Base-by-base conservation (phyloP, 768 basidiomycete species). In the Phylloporus arenicola region DNA sequence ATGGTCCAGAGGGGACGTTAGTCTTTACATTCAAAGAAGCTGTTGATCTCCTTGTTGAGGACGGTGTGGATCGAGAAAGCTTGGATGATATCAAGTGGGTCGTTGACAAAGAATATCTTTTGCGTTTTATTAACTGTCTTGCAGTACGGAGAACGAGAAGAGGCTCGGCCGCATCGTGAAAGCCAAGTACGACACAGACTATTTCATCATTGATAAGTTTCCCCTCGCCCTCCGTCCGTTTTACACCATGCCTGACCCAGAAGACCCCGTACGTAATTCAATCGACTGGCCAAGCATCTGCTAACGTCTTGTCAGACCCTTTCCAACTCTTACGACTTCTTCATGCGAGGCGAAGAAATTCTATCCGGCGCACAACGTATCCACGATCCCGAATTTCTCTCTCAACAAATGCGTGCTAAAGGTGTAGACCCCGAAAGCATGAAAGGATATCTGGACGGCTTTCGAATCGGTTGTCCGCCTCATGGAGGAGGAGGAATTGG, bases 121-220 rank as follows among this genome's bases (percentile, higher is more conserved):
- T 31, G 17, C 25, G 31, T 39, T 45, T 20, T 20, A 19, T 44
- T 50, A 31, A 63, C 52, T 20, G 0, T 35, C n/a, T 39, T 50
- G 54, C 55, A 94, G 92, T 74, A 99, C 96, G 17, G 86, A 89
- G 65, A 93, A 95, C 65, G 96, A 99, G 72, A 95, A 88, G 73
- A 79, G 87, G 53, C 84, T 99, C 33, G 96, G 96, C 19, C 75
- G 84, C 43, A 73, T 98, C 47, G 83, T 99, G 60, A 90, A 86
- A 65, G 85, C 82, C 45, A 97, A 96, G 71, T 95, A 96, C 67
- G 83, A 92, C 61, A 97, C 92, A 40, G 96, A 99, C 70, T 99
- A 97, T 75, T 99, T 88, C 74, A 98, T 98, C 69, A 85, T 99
- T 59, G 96, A 99, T 78, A 99, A 98, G 71, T 99, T 98, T 80